Conservation (phyloP, 176 grass and related monocot species). For the Zoysia pacifica region DNA sequence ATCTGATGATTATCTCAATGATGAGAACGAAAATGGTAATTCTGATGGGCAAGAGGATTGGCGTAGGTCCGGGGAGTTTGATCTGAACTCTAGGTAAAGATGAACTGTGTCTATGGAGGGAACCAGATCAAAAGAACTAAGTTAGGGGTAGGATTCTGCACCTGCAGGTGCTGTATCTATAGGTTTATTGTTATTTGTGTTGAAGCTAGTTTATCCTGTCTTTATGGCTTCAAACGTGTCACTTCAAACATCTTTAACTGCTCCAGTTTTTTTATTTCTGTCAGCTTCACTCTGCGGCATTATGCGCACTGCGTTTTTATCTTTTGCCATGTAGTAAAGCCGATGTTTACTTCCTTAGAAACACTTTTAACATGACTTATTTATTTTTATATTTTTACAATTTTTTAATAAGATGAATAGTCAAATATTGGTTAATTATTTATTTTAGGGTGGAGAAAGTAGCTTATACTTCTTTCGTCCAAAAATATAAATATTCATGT, state of each 20-base stretch:
- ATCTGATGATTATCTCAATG: conserved; percentile 89
- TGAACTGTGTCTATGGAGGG: background rate
- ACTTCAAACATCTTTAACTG: conserved; percentile 16
- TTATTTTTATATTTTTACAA: too few species aligned
- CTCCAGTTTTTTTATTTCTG: background rate
- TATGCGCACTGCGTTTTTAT: too few species aligned
- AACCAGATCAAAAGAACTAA: conserved; percentile 32
- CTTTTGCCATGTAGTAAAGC: too few species aligned
- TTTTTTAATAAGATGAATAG: too few species aligned
- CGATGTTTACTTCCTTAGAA: too few species aligned
- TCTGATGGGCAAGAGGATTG: conserved; percentile 67
- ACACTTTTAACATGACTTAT: too few species aligned
- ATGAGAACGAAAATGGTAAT: conserved; percentile 83
- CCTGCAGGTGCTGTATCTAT: conserved; percentile 2
- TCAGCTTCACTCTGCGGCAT: too few species aligned
- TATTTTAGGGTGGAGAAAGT: too few species aligned
- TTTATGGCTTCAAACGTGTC: background rate
- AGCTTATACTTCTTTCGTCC: too few species aligned
- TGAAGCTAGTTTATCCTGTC: background rate
- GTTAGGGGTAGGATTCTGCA: conserved; percentile 17
- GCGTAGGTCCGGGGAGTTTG: conserved; percentile 66
- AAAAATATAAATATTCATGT: too few species aligned
- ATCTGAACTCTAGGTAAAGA: conserved; percentile 81
- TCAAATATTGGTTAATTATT: too few species aligned
- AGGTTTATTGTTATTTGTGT: conserved; percentile 19